A percentile compares a stretch with the other conserved stretches of the same genome.
Conservation (phyloP, 768 basidiomycete species). For the Agaricus bisporus region DNA sequence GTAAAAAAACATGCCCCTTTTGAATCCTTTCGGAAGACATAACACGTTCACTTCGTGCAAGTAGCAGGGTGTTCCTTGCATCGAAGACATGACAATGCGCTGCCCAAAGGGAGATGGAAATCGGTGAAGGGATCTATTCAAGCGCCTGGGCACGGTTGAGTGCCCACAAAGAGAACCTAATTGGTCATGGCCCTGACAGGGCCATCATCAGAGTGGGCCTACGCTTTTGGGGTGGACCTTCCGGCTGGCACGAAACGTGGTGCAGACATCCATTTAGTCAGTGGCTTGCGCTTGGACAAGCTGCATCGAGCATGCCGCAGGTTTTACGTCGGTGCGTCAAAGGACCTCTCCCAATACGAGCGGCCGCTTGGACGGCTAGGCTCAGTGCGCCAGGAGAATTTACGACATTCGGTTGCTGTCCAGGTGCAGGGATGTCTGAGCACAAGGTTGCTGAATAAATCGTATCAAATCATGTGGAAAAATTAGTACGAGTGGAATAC, state of each 20-base stretch:
- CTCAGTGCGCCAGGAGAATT: background rate
- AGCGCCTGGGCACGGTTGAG: background rate
- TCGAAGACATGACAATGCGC: background rate
- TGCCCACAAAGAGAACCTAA: conserved; percentile 4
- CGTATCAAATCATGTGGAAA: background rate
- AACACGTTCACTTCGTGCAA: background rate
- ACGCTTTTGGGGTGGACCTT: background rate
- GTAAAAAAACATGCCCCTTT: background rate
- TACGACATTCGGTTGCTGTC: background rate
- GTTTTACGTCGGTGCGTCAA: background rate
- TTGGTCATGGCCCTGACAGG: background rate
- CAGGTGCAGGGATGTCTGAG: background rate
- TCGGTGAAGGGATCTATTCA: background rate
- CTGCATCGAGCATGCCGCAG: background rate
- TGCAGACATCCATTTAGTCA: background rate
- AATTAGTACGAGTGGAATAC: conserved; percentile 1
- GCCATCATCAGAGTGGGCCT: conserved; percentile 8
- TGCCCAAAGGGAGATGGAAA: background rate
- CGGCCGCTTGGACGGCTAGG: background rate
- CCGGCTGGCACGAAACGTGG: background rate
- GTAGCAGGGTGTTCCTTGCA: background rate
- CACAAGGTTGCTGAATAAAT: conserved; percentile 1
- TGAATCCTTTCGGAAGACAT: conserved; percentile 2
- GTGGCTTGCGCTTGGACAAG: background rate
- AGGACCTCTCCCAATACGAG: background rate